A percentile compares a stretch with the other conserved stretches of the same genome.
These are phyloP conservation scores for Polygonum aviculare DNA, from an alignment of 148 eudicot genomes.

Conservation along the genomic window DNA sequence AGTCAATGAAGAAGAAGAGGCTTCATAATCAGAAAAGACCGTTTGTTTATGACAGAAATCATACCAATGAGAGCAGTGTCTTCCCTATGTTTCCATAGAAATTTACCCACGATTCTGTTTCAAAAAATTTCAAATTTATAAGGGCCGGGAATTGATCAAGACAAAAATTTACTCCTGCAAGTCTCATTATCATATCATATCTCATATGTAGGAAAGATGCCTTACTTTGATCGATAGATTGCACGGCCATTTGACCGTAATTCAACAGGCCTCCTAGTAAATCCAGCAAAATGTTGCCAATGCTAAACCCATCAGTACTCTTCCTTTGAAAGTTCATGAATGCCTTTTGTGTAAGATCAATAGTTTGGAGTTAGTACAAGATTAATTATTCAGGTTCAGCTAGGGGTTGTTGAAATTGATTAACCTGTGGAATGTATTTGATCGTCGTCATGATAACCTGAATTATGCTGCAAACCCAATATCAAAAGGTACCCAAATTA, in stretches of 20 bases:
- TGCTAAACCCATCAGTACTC: slow-evolving; percentile 91
- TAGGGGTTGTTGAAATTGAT: background rate
- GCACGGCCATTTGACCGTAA: slow-evolving; percentile 75
- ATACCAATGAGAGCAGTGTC: slow-evolving; percentile 82
- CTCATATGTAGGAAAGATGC: slow-evolving; percentile 6
- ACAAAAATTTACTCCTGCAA: background rate
- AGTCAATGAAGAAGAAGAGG: background rate
- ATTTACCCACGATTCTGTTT: slow-evolving; percentile 82
- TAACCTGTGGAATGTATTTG: slow-evolving; percentile 91
- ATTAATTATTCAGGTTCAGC: too few relatives aligned
- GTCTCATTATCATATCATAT: too few relatives aligned
- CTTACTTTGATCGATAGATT: slow-evolving; percentile 80
- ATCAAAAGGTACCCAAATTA: background rate
- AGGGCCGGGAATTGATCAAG: too few relatives aligned
- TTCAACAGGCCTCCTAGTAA: slow-evolving; percentile 66
- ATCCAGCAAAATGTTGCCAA: slow-evolving; percentile 83
- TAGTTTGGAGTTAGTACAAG: background rate
- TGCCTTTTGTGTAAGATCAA: slow-evolving; percentile 33
- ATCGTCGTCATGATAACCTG: slow-evolving; percentile 82
- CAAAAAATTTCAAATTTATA: background rate
- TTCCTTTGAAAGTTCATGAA: slow-evolving; percentile 62
- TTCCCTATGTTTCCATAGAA: slow-evolving; percentile 93
- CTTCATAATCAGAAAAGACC: background rate
- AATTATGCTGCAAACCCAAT: slow-evolving; percentile 47
- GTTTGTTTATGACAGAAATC: background rate